Percentiles rank a stretch among this genome's conserved stretches.
These are phyloP conservation scores for Aspergillus sp. DNA, from an alignment of 2,329 filamentous ascomycete species.

Conservation along the genomic window DNA sequence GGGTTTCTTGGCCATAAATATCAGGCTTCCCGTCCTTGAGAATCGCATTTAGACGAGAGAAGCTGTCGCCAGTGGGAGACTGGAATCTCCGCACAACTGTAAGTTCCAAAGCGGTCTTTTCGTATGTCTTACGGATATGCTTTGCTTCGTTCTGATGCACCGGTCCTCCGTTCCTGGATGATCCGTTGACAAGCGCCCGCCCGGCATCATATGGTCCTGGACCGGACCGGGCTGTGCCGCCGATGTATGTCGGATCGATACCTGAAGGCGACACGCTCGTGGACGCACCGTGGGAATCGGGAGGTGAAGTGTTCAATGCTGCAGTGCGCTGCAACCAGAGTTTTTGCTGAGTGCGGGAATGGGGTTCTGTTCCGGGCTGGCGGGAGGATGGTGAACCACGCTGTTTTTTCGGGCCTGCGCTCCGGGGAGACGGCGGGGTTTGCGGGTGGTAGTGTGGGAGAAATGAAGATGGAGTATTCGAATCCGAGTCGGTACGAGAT, in stretches of 20 bases:
- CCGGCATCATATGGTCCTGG: slow-evolving; percentile 29
- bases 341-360: slow-evolving; percentile 50
- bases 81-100: slow-evolving; percentile 48
- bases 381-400: slow-evolving; percentile 34
- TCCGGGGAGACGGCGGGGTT: slow-evolving; percentile 43
- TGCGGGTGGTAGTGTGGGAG: slow-evolving; percentile 50
- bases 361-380: slow-evolving; percentile 38
- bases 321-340: slow-evolving; percentile 50
- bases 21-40: slow-evolving; percentile 21
- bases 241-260: slow-evolving; percentile 36
- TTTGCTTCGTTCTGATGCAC: slow-evolving; percentile 39
- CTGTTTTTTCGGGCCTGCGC: slow-evolving; percentile 26
- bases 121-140: slow-evolving; percentile 45
- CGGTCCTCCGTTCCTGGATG: slow-evolving; percentile 25
- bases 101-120: slow-evolving; percentile 44
- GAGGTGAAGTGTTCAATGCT: slow-evolving; percentile 45
- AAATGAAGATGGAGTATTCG: slow-evolving; percentile 48
- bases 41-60: slow-evolving; percentile 37
- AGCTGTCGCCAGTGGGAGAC: slow-evolving; percentile 45
- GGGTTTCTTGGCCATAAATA: slow-evolving; percentile 13
- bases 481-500: slow-evolving; percentile 44
- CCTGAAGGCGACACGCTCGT: slow-evolving; percentile 33
- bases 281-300: slow-evolving; percentile 37
- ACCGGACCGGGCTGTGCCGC: slow-evolving; percentile 29
- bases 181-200: slow-evolving; percentile 30